phyloP scores from a whole-genome alignment of 179 eudicot genomes.

The Beta lomatogona region DNA sequence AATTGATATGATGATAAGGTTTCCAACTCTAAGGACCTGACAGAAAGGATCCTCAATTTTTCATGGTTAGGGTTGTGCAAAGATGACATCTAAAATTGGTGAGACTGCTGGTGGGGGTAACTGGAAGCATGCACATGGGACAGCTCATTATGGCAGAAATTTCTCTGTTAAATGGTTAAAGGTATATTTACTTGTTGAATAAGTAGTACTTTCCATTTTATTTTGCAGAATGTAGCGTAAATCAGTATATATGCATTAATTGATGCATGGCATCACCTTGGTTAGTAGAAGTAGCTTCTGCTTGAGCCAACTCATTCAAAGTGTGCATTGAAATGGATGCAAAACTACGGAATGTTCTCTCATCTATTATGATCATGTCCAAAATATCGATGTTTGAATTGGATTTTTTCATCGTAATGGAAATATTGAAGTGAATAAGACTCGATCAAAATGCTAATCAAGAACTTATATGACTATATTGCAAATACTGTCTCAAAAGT shows the following conservation, averaged over 20 bases:
- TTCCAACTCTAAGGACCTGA: conserved; percentile 14
- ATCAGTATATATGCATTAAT: background rate
- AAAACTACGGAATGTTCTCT: too few species aligned
- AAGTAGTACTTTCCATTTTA: background rate
- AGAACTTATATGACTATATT: too few species aligned
- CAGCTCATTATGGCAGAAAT: conserved; percentile 97
- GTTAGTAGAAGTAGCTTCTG: background rate
- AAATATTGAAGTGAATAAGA: background rate
- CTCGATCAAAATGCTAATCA: too few species aligned
- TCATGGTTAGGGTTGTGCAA: conserved; percentile 85
- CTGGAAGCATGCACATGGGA: conserved; percentile 99
- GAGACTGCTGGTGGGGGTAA: conserved; percentile 93
- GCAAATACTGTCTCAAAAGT: too few species aligned
- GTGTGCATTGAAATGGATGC: background rate
- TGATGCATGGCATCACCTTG: background rate
- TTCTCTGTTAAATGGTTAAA: conserved; percentile 96
- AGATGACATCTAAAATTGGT: conserved; percentile 94
- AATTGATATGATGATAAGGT: conserved; percentile 16
- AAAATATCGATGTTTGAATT: background rate
- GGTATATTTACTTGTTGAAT: conserved; percentile 44
- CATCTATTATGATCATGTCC: background rate
- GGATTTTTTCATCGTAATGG: background rate
- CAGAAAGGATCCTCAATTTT: conserved; percentile 7
- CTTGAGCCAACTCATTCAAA: background rate
- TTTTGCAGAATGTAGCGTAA: background rate